Base-by-base conservation (phyloP, 2,329 filamentous ascomycete genomes). In the Trichoderma atroviride region DNA sequence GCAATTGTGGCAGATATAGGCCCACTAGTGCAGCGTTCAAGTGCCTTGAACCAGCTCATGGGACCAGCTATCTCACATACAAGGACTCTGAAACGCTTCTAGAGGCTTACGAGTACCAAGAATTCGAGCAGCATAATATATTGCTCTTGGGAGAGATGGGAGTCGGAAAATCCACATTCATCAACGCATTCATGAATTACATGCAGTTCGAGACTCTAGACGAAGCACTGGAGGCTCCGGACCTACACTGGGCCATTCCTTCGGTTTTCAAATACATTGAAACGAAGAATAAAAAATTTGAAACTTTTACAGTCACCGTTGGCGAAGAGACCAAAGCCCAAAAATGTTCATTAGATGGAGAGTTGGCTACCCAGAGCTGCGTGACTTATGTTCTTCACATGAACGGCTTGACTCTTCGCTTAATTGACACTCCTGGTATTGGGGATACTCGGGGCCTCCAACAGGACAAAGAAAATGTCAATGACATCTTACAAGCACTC, bases 111-210 rank as follows among this genome's bases (percentile, higher is more conserved):
- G 27, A 29, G 7, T 27, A 29, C 10, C 24, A 31, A 29, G 52
- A 31, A 0, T 52, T 57, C 22, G 74, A 79, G 2, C 73, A 78
- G 22, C 62, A 80, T n/a, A 84, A 84, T 55, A 81, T 85, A 24
- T 69, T 85, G 22, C 78, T 85, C 4, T 74, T 85, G 0, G 83
- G 83, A 0, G 82, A 84, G 71, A 83, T 82, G 0, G 83, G 82
- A 0, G 83, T 84, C 0, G 83, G 83, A 0, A 85, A 85, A 62
- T 83, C 80, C 1, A 84, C 83, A 0, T 85, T 80, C 55, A 84
- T 85, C 72, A 85, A 84, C 58, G 79, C 81, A 0, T 83, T 85
- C 37, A 72, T 81, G 71, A 85, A 85, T 69, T 85, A 84, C 68
- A 70, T 85, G 7, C 74, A 71, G 0, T 80, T 77, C 56, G 73